Base-by-base conservation (phyloP, 495 filamentous ascomycete species). In the Penicillium soppii region DNA sequence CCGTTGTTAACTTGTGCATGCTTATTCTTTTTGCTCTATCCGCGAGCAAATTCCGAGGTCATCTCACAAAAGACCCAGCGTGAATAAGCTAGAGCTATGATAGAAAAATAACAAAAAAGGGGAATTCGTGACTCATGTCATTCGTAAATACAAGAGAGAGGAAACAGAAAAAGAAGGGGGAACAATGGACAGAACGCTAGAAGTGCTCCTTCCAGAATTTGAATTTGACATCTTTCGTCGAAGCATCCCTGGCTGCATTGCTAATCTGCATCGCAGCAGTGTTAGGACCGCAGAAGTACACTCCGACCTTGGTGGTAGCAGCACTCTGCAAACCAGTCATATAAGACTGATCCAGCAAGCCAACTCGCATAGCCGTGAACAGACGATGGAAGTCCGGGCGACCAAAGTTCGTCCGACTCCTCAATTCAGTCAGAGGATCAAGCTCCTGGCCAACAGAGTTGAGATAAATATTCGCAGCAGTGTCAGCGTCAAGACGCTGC, bases 121-220 rank as follows among this genome's bases (percentile, higher is more conserved):
- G 46, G 54, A 21, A 65, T 36, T 63, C 59, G 48, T 65, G 21
- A 61, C 21, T 63, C 62, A 36, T 65, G 17, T 61, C 17, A 40
- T 19, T 65, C 59, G 30, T 60, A 46, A 46, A 50, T 43, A 26
- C 52, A 26, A 52, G 21, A 36, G 4, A 35, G 27, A 25, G 19
- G 32, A 42, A 47, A 50, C 32, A 5, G 7, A 36, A 46, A 39
- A 17, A 27, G 25, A n/a, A n/a, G n/a, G n/a, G n/a, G n/a, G n/a
- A n/a, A n/a, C 9, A 36, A 44, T 13, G 29, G 38, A 42, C 27
- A 30, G 5, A 29, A 15, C 47, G 36, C 51, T 67, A 78, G 51
- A 81, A 87, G 78, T 99, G 91, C 72, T 99, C 94, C 74, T 97
- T 99, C 94, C 94, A 99, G 78, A 99, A 99, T 66, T 89, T 90